Base-by-base conservation (phyloP, 2,329 filamentous ascomycete species). In the Apiospora rasikravindrae region DNA sequence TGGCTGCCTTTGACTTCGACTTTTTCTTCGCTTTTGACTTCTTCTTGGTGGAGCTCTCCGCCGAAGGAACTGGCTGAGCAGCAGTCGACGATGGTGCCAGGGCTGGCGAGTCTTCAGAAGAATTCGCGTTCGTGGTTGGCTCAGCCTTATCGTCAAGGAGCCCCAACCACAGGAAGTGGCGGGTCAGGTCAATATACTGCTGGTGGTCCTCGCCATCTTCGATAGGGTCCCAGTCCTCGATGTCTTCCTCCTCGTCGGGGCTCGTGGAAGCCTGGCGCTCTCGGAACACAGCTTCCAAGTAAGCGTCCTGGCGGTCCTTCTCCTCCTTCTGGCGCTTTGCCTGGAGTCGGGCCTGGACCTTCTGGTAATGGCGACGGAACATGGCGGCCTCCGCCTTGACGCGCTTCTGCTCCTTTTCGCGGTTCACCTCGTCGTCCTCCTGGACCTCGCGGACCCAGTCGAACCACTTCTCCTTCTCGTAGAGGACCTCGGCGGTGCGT, bases 371-470 rank as follows among this genome's bases (percentile, higher is more conserved):
- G 7, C 86, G 80, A 73, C 81, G 84, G 73, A 87, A 86, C 74
- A 88, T 77, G 22, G 83, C 81, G 3, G 85, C 83, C 74, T 88
- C 86, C 47, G 82, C 79, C 75, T 86, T 86, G 69, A 86, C 80
- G 74, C 86, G 87, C 77, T 84, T 85, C 66, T 83, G 83, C 75
- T 87, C 86, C 64, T 83, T 86, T 64, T 87, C 85, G 40, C 84
- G 83, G 5, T 76, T 80, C 33, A 77, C 77, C 70, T 87, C 86
- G 76, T 87, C 85, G 40, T 83, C 80, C 22, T 84, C 80, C 74
- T 87, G 85, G 45, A 80, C 82, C 71, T 84, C 74, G 19, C 82
- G 79, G 7, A 86, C 80, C 85, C 85, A 87, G n/a, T 79, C 77
- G 74, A 82, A 86, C 85, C 86, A 87, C 73, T 86, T 83, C 75